These are phyloP conservation scores for Cryptococcus neoformans DNA, from an alignment of 1,284 basidiomycete species.

Conservation along the genomic window DNA sequence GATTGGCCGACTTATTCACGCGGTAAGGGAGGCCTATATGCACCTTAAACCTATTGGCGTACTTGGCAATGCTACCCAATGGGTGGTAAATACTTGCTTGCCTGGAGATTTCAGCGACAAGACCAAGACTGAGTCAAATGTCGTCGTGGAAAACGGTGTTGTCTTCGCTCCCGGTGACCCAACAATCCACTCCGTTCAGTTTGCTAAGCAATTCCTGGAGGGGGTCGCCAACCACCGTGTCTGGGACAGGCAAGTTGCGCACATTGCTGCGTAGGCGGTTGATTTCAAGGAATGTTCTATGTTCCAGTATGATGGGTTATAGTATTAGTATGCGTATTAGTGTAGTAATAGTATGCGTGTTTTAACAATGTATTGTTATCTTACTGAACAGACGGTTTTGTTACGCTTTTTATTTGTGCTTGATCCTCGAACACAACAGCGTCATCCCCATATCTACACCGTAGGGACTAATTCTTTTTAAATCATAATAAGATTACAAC, in stretches of 20 bases:
- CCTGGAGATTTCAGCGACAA: slow-evolving; percentile 37
- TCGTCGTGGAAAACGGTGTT: slow-evolving; percentile 39
- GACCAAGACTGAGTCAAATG: slow-evolving; percentile 24
- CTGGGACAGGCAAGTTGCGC: slow-evolving; percentile 45
- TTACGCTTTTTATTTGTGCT: no score
- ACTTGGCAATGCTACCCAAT: slow-evolving; percentile 54
- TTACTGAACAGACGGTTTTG: no score
- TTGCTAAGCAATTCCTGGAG: slow-evolving; percentile 41
- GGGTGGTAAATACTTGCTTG: slow-evolving; percentile 36
- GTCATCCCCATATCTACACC: no score
- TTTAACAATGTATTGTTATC: no score
- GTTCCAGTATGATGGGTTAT: no score
- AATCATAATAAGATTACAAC: no score
- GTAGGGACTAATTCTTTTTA: no score
- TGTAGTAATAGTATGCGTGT: no score
- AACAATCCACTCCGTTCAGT: slow-evolving; percentile 44
- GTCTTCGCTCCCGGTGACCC: slow-evolving; percentile 44
- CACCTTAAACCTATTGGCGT: slow-evolving; percentile 75
- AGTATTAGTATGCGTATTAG: no score
- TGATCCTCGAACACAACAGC: no score
- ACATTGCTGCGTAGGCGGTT: slow-evolving; percentile 38
- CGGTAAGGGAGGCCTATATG: slow-evolving; percentile 71
- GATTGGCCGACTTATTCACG: slow-evolving; percentile 52
- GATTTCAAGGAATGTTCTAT: no score
- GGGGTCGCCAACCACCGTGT: slow-evolving; percentile 44